Evolutionary conservation across 495 filamentous ascomycete species (phyloP).

Genomic region (Articulospora tetracladia): DNA sequence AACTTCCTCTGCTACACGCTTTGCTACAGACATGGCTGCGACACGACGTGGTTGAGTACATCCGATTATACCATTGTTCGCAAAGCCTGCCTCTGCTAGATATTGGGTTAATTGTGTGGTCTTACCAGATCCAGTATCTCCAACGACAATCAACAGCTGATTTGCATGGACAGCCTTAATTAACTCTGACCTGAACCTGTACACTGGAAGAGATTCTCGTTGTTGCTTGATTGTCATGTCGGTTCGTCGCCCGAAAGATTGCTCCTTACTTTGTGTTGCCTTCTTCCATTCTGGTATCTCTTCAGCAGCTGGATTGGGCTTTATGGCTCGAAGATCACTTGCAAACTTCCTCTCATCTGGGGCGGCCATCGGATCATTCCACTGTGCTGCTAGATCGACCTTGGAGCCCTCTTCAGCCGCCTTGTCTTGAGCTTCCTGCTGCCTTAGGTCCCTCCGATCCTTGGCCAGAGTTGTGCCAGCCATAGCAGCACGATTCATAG

Average conservation of each 20-base stretch:
- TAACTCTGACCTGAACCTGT: constrained; percentile 81
- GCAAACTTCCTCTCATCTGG: constrained; percentile 85
- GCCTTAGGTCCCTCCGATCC: constrained; percentile 82
- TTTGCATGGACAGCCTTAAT: constrained; percentile 85
- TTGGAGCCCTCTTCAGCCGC: constrained; percentile 73
- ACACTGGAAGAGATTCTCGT: constrained; percentile 86
- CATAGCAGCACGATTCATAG: constrained; percentile 93
- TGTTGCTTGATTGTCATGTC: constrained; percentile 95
- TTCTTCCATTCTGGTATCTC: constrained; percentile 90
- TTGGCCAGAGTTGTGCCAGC: constrained; percentile 85
- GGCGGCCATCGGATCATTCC: constrained; percentile 93
- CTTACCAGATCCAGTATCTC: constrained; percentile 96
- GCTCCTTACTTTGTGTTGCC: constrained; percentile 75
- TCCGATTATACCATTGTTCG: constrained; percentile 86
- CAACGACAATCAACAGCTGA: constrained; percentile 92
- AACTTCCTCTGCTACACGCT: constrained; percentile 95
- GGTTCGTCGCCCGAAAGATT: constrained; percentile 80
- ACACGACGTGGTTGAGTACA: constrained; percentile 98
- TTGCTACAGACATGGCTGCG: constrained; percentile 94
- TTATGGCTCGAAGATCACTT: constrained; percentile 62
- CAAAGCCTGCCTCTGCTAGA: constrained; percentile 87
- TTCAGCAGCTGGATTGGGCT: constrained; percentile 48
- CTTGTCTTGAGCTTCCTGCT: constrained; percentile 82
- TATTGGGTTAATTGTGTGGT: constrained; percentile 97
- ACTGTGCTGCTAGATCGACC: constrained; percentile 86